Base-by-base conservation (phyloP, 192 early-diverging fungal species). In the Phlyctochytrium arcticum region DNA sequence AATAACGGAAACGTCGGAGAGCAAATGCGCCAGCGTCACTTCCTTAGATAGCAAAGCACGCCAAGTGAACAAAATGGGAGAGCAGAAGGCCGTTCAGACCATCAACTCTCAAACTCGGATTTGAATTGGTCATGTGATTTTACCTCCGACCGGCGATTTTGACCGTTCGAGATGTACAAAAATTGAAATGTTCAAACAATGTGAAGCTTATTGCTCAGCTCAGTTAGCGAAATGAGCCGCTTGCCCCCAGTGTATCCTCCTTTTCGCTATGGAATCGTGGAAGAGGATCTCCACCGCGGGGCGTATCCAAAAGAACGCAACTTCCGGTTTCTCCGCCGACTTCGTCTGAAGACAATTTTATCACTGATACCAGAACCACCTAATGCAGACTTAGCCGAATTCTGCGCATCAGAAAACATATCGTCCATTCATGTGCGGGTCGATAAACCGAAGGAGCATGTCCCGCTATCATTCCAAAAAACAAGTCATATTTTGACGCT, bases 241-340 rank as follows among this genome's bases (percentile, higher is more conserved):
- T 60, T 62, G 8, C 68, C 68, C 3, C 60, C 71, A 6, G 67
- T 92, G 19, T 87, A 86, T 31, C 85, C 88, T 6, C 93, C 94
- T 32, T 92, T 91, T 68, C 81, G 93, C 24, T 97, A 89, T 68
- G 91, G 88, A 44, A 78, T 84, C 4, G 90, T 96, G 3, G 92
- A 97, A 63, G 80, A 88, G 29, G 81, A 87, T 64, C 71, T 97
- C 8, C 94, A 89, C 70, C 81, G 92, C 12, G 94, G 96, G 9
- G 88, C 87, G 2, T 95, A 93, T 71, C 95, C 94, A 3, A 93
- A 93, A 57, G 83, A 75, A 37, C 78, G 88, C 55, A 95, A 96
- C 74, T 78, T 88, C 30, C 85, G 87, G 39, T 98, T 95, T 70
- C 84, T 98, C 23, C n/a, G 35, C 19, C 72, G 78, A 21, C 76